Percentiles rank a stretch among this genome's conserved stretches.
These are phyloP conservation scores for Panicum hallii DNA, from an alignment of 202 grass and related monocot genomes.

Conservation along the genomic window DNA sequence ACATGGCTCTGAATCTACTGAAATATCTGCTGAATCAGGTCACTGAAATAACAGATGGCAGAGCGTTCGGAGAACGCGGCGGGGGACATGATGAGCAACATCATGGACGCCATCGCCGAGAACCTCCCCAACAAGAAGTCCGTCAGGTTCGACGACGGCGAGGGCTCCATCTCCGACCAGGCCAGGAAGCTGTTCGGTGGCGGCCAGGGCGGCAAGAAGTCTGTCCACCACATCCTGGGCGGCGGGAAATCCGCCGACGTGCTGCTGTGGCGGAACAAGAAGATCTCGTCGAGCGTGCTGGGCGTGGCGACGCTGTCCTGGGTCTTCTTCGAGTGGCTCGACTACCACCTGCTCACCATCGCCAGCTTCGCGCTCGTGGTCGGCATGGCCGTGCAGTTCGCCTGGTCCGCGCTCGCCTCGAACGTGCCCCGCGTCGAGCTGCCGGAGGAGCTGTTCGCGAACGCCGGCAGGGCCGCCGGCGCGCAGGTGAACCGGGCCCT, in stretches of 20 bases:
- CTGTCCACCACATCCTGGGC: conserved; percentile 70
- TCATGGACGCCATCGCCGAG: conserved; percentile 74
- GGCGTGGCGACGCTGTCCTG: conserved; percentile 66
- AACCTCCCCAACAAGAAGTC: conserved; percentile 65
- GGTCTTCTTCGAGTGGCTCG: conserved; percentile 91
- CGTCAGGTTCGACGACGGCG: conserved; percentile 51
- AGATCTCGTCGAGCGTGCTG: conserved; percentile 83
- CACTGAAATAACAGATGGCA: conserved; percentile 35
- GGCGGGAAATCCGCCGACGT: conserved; percentile 88
- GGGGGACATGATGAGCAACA: conserved; percentile 61
- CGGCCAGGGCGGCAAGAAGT: conserved; percentile 15
- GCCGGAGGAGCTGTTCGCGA: conserved; percentile 71
- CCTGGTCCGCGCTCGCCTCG: conserved; percentile 60
- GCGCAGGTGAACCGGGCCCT: conserved; percentile 66
- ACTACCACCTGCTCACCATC: conserved; percentile 84
- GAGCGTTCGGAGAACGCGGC: conserved; percentile 56
- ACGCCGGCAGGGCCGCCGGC: conserved; percentile 53
- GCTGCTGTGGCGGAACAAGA: conserved; percentile 96
- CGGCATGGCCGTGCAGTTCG: conserved; percentile 81
- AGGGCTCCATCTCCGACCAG: conserved; percentile 52
- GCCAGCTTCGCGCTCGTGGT: conserved; percentile 61
- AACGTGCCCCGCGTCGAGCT: conserved; percentile 63
- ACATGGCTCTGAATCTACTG: not conserved
- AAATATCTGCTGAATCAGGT: not conserved
- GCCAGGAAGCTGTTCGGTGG: conserved; percentile 58